Percentiles rank a stretch among this genome's conserved stretches.
These are phyloP conservation scores for Apophysomyces trapeziformis DNA, from an alignment of 371 early-diverging fungal species.

Conservation along the genomic window DNA sequence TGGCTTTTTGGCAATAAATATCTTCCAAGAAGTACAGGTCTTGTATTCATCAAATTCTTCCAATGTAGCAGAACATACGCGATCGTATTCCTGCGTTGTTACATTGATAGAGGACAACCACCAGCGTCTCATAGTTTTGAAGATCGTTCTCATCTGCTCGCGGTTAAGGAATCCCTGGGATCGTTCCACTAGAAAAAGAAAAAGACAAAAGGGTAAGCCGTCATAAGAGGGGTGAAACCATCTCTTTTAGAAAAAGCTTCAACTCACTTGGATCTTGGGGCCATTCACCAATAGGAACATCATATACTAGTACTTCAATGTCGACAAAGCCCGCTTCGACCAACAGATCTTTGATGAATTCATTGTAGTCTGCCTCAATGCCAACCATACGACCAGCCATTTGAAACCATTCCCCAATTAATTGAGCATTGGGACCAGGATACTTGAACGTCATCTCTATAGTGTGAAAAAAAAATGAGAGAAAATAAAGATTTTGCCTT, in stretches of 20 bases:
- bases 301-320: constrained; percentile 22
- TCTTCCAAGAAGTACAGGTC: constrained; percentile 27
- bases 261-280: constrained; percentile 39
- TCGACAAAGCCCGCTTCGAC: constrained; percentile 38
- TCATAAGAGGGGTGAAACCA: not conserved
- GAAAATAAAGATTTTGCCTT: not conserved
- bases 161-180: constrained; percentile 49
- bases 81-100: constrained; percentile 27
- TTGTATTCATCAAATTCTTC: constrained; percentile 39
- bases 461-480: not conserved
- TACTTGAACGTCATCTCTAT: constrained; percentile 16
- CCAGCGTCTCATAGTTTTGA: constrained; percentile 51
- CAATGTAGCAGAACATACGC: constrained; percentile 29
- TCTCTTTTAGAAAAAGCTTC: not conserved
- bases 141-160: constrained; percentile 45
- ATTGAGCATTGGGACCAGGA: constrained; percentile 43
- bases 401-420: constrained; percentile 51
- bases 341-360: constrained; percentile 19
- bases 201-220: not conserved
- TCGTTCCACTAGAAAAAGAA: constrained; percentile 30
- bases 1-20: constrained; percentile 4
- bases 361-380: constrained; percentile 32
- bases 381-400: constrained; percentile 33
- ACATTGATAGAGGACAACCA: constrained; percentile 43
- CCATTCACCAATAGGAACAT: constrained; percentile 58